Percentiles rank a stretch among this genome's conserved stretches.
Evolutionary conservation across 345 rosid species (phyloP).

Genomic region (Salix caprea): DNA sequence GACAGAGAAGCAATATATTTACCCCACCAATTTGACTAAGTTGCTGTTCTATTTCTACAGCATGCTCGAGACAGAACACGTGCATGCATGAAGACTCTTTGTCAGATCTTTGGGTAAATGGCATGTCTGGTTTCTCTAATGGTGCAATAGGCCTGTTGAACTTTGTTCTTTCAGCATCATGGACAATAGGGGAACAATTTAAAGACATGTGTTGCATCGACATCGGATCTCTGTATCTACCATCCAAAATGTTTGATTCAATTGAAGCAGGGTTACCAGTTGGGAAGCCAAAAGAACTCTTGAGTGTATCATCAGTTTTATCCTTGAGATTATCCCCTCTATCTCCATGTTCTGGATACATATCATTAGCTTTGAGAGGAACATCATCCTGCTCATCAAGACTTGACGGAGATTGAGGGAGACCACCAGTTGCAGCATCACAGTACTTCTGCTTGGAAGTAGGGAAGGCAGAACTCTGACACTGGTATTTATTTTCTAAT

Average conservation of each 20-base stretch:
- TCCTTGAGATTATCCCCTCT: constrained; percentile 13
- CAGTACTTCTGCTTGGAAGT: constrained; percentile 21
- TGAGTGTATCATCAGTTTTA: constrained; percentile 30
- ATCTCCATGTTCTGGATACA: constrained; percentile 25
- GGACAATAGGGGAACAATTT: constrained; percentile 27
- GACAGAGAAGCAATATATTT: constrained; percentile 72
- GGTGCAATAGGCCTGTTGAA: constrained; percentile 25
- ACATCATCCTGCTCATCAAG: constrained; percentile 26
- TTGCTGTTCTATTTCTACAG: constrained; percentile 81
- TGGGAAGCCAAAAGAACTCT: constrained; percentile 25
- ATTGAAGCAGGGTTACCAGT: constrained; percentile 24
- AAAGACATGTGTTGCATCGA: constrained; percentile 22
- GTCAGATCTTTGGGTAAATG: constrained; percentile 45
- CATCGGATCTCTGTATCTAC: constrained; percentile 17
- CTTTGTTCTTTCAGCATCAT: constrained; percentile 31
- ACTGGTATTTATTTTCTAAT: constrained; percentile 23
- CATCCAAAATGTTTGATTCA: constrained; percentile 32
- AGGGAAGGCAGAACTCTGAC: constrained; percentile 16
- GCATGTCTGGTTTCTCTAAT: constrained; percentile 24
- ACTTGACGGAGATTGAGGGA: constrained; percentile 9
- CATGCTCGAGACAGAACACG: constrained; percentile 97
- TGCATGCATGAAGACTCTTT: constrained; percentile 82
- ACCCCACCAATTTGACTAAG: constrained; percentile 78
- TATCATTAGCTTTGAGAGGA: constrained; percentile 26
- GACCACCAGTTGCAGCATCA: constrained; percentile 21